phyloP scores from a whole-genome alignment of 352 stramenopile species.

The Phytophthora rubi region DNA sequence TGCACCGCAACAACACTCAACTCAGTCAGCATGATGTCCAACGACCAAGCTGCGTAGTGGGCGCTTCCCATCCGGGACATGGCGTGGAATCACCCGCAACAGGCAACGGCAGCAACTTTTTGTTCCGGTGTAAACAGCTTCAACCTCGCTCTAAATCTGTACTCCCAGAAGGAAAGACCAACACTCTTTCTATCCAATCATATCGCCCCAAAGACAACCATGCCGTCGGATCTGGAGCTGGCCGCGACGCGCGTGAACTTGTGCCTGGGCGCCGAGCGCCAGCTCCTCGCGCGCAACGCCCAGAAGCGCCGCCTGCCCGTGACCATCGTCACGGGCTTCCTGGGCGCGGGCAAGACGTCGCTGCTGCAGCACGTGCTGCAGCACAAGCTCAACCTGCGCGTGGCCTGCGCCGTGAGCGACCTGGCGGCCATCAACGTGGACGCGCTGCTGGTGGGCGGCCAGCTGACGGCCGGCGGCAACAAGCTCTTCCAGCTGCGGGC shows the following conservation, averaged over 20 bases:
- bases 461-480: conserved; percentile 27
- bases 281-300: conserved; percentile 57
- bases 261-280: conserved; percentile 60
- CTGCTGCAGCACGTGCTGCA: conserved; percentile 68
- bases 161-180: neutral
- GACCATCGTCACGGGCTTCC: conserved; percentile 72
- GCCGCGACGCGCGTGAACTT: conserved; percentile 64
- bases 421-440: conserved; percentile 76
- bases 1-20: neutral
- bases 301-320: conserved; percentile 56
- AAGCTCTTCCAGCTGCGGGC: conserved; percentile 43
- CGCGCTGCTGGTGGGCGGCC: conserved; percentile 61
- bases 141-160: conserved; percentile 10
- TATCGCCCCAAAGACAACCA: neutral
- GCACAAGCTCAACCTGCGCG: conserved; percentile 70
- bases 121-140: conserved; percentile 16
- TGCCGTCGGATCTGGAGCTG: conserved; percentile 41
- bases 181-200: too few relatives aligned
- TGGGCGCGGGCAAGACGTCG: conserved; percentile 77
- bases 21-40: conserved; percentile 7
- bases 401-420: conserved; percentile 76
- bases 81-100: conserved; percentile 3
- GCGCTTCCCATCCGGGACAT: conserved; percentile 15
- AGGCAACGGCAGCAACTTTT: neutral
- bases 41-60: conserved; percentile 1